Conservation (phyloP, 192 early-diverging fungal genomes). For the Entrophospora sp. region DNA sequence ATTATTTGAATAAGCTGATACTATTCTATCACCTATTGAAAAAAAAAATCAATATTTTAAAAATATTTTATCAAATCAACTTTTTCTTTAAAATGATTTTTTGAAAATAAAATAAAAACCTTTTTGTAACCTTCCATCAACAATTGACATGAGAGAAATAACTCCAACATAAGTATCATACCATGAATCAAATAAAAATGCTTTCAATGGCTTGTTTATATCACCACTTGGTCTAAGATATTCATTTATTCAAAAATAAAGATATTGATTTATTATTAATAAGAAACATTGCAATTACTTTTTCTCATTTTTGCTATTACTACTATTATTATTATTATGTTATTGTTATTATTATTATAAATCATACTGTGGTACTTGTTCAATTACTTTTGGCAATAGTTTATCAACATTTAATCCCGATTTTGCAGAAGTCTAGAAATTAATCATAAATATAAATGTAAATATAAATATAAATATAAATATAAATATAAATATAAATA, state of each 20-base stretch:
- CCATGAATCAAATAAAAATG: slow-evolving; percentile 95
- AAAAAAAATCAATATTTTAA: neutral
- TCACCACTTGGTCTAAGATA: slow-evolving; percentile 60
- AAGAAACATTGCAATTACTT: too few relatives aligned
- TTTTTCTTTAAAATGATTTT: too few relatives aligned
- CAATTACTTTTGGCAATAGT: slow-evolving; percentile 72
- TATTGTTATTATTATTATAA: neutral
- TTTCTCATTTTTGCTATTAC: too few relatives aligned
- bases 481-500: neutral
- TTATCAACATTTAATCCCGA: slow-evolving; percentile 63
- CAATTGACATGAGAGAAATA: slow-evolving; percentile 85
- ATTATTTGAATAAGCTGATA: slow-evolving; percentile 64
- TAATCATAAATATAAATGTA: neutral
- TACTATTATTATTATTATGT: too few relatives aligned
- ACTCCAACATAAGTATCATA: slow-evolving; percentile 97
- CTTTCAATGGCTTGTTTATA: slow-evolving; percentile 61
- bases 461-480: neutral
- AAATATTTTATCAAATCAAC: too few relatives aligned
- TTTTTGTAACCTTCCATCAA: slow-evolving; percentile 72
- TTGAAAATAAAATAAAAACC: too few relatives aligned
- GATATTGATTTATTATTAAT: neutral
- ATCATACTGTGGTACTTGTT: slow-evolving; percentile 59
- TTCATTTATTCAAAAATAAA: neutral
- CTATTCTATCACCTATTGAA: slow-evolving; percentile 63
- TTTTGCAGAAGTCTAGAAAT: slow-evolving; percentile 76